Evolutionary conservation across 2,329 filamentous ascomycete genomes (phyloP).

Genomic region (Bipolaris zeicola): DNA sequence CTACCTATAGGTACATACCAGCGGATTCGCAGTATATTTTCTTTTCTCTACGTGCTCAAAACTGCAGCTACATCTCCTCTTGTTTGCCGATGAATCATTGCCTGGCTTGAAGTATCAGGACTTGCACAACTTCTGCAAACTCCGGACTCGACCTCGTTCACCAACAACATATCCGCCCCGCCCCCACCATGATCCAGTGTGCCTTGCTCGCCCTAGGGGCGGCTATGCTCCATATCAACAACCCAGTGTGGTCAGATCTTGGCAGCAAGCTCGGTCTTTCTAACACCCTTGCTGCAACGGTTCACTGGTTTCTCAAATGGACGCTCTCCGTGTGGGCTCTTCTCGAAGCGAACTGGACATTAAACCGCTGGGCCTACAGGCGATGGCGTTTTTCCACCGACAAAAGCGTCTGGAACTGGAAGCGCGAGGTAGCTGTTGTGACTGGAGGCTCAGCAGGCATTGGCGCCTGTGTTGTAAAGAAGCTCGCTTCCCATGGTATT

Average conservation of each 20-base stretch:
- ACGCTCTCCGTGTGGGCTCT: conserved; percentile 29
- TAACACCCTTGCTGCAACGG: conserved; percentile 28
- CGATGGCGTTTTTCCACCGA: conserved; percentile 47
- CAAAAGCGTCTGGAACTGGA: conserved; percentile 39
- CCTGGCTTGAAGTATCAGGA: neutral
- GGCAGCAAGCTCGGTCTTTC: conserved; percentile 26
- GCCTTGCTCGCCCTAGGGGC: conserved; percentile 26
- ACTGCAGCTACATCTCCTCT: neutral
- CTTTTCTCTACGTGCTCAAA: neutral
- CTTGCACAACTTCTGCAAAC: conserved; percentile 8
- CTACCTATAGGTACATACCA: neutral
- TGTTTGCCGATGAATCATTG: neutral
- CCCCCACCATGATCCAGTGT: conserved; percentile 28
- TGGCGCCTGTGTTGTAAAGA: conserved; percentile 41
- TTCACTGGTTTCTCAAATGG: conserved; percentile 37
- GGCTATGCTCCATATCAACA: conserved; percentile 19
- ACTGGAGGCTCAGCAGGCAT: conserved; percentile 47
- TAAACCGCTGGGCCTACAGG: conserved; percentile 45
- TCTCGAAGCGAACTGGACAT: conserved; percentile 31
- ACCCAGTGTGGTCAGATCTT: conserved; percentile 32
- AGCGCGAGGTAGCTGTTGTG: conserved; percentile 42
- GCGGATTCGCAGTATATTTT: neutral
- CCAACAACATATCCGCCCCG: conserved; percentile 4
- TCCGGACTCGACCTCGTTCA: conserved; percentile 1
- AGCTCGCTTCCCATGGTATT: conserved; percentile 38